Base-by-base conservation (phyloP, 2,329 filamentous ascomycete genomes). In the Ploettnerulaceae sp. region DNA sequence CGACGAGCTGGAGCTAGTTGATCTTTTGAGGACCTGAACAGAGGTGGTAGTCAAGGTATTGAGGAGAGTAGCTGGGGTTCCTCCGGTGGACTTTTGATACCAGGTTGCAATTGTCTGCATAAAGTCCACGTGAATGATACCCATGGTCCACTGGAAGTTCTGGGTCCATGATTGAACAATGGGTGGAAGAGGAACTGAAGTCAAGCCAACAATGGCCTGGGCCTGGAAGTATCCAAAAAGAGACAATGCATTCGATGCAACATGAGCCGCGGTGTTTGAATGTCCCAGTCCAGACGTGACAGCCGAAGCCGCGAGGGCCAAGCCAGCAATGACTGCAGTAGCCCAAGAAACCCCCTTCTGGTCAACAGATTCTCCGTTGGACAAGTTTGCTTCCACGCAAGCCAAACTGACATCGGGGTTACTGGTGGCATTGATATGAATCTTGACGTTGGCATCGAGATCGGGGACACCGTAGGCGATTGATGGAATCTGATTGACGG, bases 131-230 rank as follows among this genome's bases (percentile, higher is more conserved):
- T 79, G 79, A 60, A 97, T 95, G 60, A 97, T 89, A 59, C 91
- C 91, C 88, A 97, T 93, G 62, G 85, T 94, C 91, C 91, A 97
- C 64, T 94, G 86, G 71, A 97, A 96, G 69, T 96, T 91, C 69
- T 96, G 90, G 1, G 90, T 95, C 91, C 91, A 97, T 0, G 90
- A 78, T 61, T 86, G 77, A 44, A 95, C 91, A 51, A 95, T 86
- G 0, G 91, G 91, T 7, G 91, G 91, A 44, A 95, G 77, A 35
- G 76, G 74, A 11, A 96, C 84, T 15, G 84, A 79, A 44, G 84
- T 87, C 67, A 96, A 83, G 54, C 90, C 90, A 60, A 95, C 75
- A 67, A 96, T 89, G 20, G 91, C 90, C 68, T 95, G 90, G 4
- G 88, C 82, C 69, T 97, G 91, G 75, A 96, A 95, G 69, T 93